These are phyloP conservation scores for Lojkania enalia DNA, from an alignment of 2,329 filamentous ascomycete species.

Conservation along the genomic window DNA sequence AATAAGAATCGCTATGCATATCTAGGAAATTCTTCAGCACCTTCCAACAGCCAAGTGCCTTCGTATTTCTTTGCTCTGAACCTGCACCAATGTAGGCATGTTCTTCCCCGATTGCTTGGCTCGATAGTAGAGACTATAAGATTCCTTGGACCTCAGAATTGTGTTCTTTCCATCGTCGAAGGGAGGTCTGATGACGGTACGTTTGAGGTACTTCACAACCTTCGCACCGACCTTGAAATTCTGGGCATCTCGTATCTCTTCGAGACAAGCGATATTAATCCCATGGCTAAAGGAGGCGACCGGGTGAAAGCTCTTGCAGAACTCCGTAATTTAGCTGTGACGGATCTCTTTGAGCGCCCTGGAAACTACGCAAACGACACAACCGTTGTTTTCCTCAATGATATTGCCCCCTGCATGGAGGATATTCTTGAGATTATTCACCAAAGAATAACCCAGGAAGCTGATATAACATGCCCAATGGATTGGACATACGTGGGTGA, in stretches of 20 bases:
- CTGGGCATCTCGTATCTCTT: constrained; percentile 50
- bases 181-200: constrained; percentile 61
- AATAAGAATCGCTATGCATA: constrained; percentile 22
- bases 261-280: constrained; percentile 49
- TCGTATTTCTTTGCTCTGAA: constrained; percentile 57
- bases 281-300: constrained; percentile 33
- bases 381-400: constrained; percentile 84
- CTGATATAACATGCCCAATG: constrained; percentile 62
- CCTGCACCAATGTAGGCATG: constrained; percentile 48
- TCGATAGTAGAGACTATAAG: constrained; percentile 55
- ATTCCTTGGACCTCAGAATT: constrained; percentile 56
- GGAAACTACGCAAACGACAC: constrained; percentile 96
- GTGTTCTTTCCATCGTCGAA: constrained; percentile 60
- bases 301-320: constrained; percentile 55
- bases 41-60: constrained; percentile 6
- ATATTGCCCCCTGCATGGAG: constrained; percentile 60
- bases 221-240: constrained; percentile 45
- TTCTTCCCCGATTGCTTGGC: constrained; percentile 58
- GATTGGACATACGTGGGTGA: constrained; percentile 57
- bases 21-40: constrained; percentile 11
- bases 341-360: constrained; percentile 57
- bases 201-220: constrained; percentile 51
- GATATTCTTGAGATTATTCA: constrained; percentile 61
- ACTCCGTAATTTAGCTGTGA: constrained; percentile 58
- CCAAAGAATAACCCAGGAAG: constrained; percentile 52